phyloP scores from a whole-genome alignment of 345 rosid genomes.

The Eucalyptus cloeziana region DNA sequence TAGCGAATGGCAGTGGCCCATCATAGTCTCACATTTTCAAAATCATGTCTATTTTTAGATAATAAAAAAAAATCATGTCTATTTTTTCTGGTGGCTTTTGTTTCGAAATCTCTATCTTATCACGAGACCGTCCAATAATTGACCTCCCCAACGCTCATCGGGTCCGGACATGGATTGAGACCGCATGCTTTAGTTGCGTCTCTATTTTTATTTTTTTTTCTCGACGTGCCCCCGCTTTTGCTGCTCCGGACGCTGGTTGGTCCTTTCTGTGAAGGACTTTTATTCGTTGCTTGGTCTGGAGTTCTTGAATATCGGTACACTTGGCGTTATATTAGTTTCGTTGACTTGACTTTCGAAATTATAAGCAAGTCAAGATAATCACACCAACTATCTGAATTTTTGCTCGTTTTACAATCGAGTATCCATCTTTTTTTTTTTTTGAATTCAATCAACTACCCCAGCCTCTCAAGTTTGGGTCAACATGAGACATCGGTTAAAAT shows the following conservation, averaged over 20 bases:
- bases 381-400: neutral
- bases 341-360: neutral
- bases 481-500: no score
- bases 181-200: neutral
- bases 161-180: neutral
- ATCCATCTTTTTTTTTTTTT: neutral
- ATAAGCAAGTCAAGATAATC: neutral
- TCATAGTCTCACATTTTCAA: no score
- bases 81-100: neutral
- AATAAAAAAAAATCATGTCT: neutral
- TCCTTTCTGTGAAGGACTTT: neutral
- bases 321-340: neutral
- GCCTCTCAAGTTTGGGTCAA: no score
- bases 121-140: neutral
- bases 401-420: neutral
- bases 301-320: neutral
- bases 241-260: neutral
- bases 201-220: neutral
- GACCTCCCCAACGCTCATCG: neutral
- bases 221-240: neutral
- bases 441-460: no score
- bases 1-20: no score
- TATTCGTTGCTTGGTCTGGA: neutral
- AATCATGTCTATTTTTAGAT: neutral
- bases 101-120: neutral